Evolutionary conservation across 305 asterid genomes (phyloP).

Genomic region (Fraxinus angustifolia): DNA sequence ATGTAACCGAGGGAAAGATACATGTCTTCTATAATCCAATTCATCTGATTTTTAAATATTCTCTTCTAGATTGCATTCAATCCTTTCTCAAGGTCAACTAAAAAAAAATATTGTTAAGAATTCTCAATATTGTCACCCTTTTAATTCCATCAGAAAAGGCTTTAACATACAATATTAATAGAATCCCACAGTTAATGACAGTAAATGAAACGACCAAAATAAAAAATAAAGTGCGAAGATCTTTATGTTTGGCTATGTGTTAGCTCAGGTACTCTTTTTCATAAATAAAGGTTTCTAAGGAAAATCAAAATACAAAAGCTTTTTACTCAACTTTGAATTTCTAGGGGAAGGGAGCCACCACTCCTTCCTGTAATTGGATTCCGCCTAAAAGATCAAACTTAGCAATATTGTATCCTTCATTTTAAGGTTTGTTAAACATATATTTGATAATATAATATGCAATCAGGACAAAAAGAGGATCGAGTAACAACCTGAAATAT

Average conservation of each 20-base stretch:
- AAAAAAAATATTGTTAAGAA: not conserved
- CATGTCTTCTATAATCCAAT: not conserved
- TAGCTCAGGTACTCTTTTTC: not conserved
- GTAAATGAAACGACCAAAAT: not conserved
- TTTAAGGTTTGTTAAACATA: not conserved
- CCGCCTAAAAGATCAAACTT: not conserved
- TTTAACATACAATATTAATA: not conserved
- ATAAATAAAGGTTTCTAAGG: not conserved
- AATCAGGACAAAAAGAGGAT: conserved; percentile 5
- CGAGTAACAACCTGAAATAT: conserved; percentile 66
- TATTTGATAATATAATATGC: not conserved
- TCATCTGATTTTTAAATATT: not conserved
- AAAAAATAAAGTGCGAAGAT: conserved; percentile 3
- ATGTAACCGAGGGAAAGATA: not conserved
- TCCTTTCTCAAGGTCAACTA: not conserved
- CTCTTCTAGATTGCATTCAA: conserved; percentile 8
- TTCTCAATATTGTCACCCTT: not conserved
- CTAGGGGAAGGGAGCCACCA: not conserved
- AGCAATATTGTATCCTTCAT: not conserved
- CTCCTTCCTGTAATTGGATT: not conserved
- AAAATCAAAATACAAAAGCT: not conserved
- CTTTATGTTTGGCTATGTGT: not conserved
- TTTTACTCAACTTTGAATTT: not conserved
- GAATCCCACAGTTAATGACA: not conserved
- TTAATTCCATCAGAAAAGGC: not conserved